Percentiles rank a stretch among this genome's conserved stretches.
These are phyloP conservation scores for Xylaria scruposa DNA, from an alignment of 495 filamentous ascomycete species.

Conservation along the genomic window DNA sequence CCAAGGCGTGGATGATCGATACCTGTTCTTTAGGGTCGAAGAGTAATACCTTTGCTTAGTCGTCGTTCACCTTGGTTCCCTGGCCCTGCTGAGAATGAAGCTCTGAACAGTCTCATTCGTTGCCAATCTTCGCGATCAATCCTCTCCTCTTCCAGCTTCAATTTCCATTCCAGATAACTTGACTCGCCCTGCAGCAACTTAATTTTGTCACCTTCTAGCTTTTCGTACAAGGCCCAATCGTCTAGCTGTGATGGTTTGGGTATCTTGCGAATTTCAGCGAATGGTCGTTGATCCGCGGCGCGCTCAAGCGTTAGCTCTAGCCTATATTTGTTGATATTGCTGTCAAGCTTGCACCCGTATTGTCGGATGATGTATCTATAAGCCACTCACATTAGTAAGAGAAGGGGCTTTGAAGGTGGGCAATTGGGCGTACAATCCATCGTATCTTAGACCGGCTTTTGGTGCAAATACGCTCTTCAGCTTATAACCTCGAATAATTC, in stretches of 20 bases:
- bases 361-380: constrained; percentile 40
- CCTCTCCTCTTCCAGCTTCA: constrained; percentile 36
- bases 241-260: constrained; percentile 56
- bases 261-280: constrained; percentile 41
- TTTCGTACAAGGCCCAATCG: constrained; percentile 52
- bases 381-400: neutral
- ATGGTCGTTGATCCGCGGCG: constrained; percentile 35
- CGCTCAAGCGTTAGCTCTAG: constrained; percentile 48
- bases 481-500: constrained; percentile 49
- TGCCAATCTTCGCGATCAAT: constrained; percentile 39
- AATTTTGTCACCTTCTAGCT: constrained; percentile 46
- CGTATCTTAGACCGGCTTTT: constrained; percentile 53
- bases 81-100: constrained; percentile 29
- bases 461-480: constrained; percentile 55
- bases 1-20: neutral
- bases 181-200: constrained; percentile 33
- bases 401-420: neutral
- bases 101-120: constrained; percentile 33
- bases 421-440: constrained; percentile 52
- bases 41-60: neutral
- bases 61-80: neutral
- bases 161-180: constrained; percentile 39
- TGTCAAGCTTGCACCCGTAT: constrained; percentile 48
- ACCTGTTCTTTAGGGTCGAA: neutral
- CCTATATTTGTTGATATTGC: constrained; percentile 35